phyloP scores from a whole-genome alignment of 257 asterid genomes.

The Forsythia suspensa region DNA sequence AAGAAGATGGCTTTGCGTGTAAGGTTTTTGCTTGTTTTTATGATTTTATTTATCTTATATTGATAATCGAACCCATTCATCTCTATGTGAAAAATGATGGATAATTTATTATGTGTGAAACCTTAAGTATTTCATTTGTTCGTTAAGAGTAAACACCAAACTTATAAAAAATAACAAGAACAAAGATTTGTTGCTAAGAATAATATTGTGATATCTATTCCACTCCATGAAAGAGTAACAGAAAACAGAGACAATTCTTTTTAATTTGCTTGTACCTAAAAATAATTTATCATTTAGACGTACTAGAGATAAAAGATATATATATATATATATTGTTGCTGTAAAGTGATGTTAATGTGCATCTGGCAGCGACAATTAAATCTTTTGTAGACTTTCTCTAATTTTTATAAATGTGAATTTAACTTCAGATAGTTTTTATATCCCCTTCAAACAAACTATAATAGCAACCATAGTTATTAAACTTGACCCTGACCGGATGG shows the following conservation, averaged over 20 bases:
- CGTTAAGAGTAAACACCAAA: background rate
- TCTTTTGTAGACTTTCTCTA: background rate
- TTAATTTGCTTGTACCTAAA: background rate
- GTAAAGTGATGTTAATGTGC: background rate
- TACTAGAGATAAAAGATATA: background rate
- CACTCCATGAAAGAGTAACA: background rate
- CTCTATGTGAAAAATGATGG: background rate
- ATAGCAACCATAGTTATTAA: too few species aligned
- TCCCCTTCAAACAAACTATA: background rate
- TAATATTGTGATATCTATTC: background rate
- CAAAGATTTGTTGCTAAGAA: background rate
- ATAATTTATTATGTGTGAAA: background rate
- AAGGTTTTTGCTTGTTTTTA: slow-evolving; percentile 21
- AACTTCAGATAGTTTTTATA: background rate
- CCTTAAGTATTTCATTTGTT: background rate
- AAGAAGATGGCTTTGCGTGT: slow-evolving; percentile 90
- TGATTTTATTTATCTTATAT: background rate
- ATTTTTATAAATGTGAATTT: background rate
- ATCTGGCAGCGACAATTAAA: background rate
- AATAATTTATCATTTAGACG: background rate
- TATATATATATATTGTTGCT: background rate
- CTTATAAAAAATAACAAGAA: background rate
- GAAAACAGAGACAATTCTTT: background rate
- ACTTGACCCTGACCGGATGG: too few species aligned
- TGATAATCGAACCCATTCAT: background rate